phyloP scores from a whole-genome alignment of 2,329 filamentous ascomycete genomes.

The Colletotrichum trifolii region DNA sequence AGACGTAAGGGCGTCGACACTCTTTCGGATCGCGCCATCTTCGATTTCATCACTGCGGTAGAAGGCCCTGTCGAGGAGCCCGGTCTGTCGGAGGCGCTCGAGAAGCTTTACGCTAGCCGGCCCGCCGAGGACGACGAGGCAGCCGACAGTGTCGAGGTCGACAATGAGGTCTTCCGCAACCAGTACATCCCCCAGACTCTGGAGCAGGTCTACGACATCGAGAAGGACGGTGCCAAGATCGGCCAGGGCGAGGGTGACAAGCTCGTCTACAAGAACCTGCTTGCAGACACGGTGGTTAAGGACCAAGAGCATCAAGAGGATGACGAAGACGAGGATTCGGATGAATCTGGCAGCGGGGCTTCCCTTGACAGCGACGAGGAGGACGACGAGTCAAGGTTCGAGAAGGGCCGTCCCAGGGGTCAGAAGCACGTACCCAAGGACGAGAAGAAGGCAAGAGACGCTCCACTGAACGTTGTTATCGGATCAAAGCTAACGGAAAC shows the following conservation, averaged over 20 bases:
- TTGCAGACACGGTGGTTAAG: conserved; percentile 75
- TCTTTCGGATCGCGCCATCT: conserved; percentile 81
- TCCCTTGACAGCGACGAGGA: conserved; percentile 56
- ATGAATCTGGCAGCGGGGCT: conserved; percentile 61
- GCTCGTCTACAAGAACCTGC: conserved; percentile 86
- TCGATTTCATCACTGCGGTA: conserved; percentile 80
- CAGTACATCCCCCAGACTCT: conserved; percentile 97
- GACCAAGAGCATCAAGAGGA: conserved; percentile 44
- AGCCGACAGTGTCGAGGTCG: conserved; percentile 74
- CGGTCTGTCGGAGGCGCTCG: conserved; percentile 70
- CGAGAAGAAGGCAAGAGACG: conserved; percentile 73
- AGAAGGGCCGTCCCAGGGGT: conserved; percentile 77
- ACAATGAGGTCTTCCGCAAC: conserved; percentile 93
- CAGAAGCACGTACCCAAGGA: conserved; percentile 94
- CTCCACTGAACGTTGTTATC: accelerated
- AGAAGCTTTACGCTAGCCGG: conserved; percentile 73
- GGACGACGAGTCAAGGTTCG: conserved; percentile 66
- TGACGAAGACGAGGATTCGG: conserved; percentile 50
- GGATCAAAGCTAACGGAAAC: conserved; percentile 39
- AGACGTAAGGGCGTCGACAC: conserved; percentile 84
- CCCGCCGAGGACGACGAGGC: conserved; percentile 61
- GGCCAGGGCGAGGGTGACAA: conserved; percentile 77
- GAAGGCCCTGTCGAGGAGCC: conserved; percentile 71
- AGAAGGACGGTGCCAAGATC: conserved; percentile 86
- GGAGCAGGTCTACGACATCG: conserved; percentile 95